A percentile compares a stretch with the other conserved stretches of the same genome.
These are phyloP conservation scores for Podila verticillata DNA, from an alignment of 192 early-diverging fungal genomes.

Conservation along the genomic window DNA sequence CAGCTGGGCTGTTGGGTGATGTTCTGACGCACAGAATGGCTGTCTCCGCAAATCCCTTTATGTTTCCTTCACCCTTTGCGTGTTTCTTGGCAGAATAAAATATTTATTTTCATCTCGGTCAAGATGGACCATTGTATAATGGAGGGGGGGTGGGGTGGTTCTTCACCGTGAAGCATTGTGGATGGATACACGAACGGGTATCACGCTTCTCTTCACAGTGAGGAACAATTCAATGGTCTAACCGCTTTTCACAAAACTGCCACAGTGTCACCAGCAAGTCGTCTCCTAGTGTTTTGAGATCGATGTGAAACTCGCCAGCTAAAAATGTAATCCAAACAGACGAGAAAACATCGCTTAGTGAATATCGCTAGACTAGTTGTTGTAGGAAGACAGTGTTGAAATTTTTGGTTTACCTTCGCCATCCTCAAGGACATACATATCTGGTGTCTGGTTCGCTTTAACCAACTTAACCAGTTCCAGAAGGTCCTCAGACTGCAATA, in stretches of 20 bases:
- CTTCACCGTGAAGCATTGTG: too few relatives aligned
- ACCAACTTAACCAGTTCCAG: slow-evolving; percentile 48
- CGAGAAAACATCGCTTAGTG: not conserved
- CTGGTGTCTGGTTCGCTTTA: slow-evolving; percentile 43
- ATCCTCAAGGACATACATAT: slow-evolving; percentile 58
- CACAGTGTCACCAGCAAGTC: slow-evolving; percentile 36
- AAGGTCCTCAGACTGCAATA: slow-evolving; percentile 49
- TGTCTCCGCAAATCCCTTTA: too few relatives aligned
- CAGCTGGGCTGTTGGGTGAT: too few relatives aligned
- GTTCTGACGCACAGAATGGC: too few relatives aligned
- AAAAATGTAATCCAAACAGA: not conserved
- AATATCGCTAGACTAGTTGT: not conserved
- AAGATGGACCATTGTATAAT: too few relatives aligned
- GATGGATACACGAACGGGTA: too few relatives aligned
- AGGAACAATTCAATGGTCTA: not conserved
- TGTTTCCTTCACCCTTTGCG: too few relatives aligned
- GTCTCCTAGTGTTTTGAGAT: slow-evolving; percentile 51
- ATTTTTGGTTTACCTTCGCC: slow-evolving; percentile 43
- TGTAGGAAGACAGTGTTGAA: too few relatives aligned
- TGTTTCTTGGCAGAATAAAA: too few relatives aligned
- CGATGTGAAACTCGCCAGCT: slow-evolving; percentile 55
- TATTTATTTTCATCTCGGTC: too few relatives aligned
- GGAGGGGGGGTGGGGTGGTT: too few relatives aligned
- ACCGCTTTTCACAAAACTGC: slow-evolving; percentile 34
- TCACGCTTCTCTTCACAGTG: too few relatives aligned